These are phyloP conservation scores for Fusarium torulosum DNA, from an alignment of 2,329 filamentous ascomycete genomes.

Conservation along the genomic window DNA sequence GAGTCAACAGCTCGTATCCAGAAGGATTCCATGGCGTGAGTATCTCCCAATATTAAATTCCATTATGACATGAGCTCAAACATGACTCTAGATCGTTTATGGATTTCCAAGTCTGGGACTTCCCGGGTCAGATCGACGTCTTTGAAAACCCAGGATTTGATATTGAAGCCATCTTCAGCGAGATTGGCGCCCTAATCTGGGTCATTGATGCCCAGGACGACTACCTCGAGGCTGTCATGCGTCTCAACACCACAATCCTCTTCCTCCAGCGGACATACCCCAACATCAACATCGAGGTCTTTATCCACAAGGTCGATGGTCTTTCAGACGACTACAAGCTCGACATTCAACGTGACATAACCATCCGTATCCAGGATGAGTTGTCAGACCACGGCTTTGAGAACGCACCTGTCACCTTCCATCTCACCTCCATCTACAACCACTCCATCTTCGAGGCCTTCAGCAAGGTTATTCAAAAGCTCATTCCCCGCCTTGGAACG, in stretches of 20 bases:
- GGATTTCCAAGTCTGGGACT: constrained; percentile 99
- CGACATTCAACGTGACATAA: constrained; percentile 96
- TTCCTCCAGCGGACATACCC: constrained; percentile 90
- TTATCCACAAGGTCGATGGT: constrained; percentile 99
- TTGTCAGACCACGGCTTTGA: constrained; percentile 93
- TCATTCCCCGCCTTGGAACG: constrained; percentile 92
- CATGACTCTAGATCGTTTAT: constrained; percentile 82
- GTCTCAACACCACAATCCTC: constrained; percentile 89
- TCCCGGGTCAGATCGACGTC: constrained; percentile 90
- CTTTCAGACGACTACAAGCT: constrained; percentile 96
- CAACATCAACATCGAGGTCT: constrained; percentile 96
- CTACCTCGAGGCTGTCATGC: constrained; percentile 89
- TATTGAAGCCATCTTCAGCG: constrained; percentile 92
- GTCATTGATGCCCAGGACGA: constrained; percentile 99
- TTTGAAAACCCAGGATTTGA: constrained; percentile 92
- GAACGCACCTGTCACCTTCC: constrained; percentile 93
- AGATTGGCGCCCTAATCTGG: constrained; percentile 95
- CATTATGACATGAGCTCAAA: constrained; percentile 1
- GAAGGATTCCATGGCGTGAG: constrained; percentile 94
- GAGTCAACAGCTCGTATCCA: constrained; percentile 95
- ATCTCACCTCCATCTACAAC: constrained; percentile 98
- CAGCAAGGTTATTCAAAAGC: constrained; percentile 97
- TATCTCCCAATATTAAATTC: constrained; percentile 29
- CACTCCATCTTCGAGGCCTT: constrained; percentile 99
- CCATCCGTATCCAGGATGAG: constrained; percentile 95